Conservation (phyloP, 2,329 filamentous ascomycete genomes). For the Fusarium succisae region DNA sequence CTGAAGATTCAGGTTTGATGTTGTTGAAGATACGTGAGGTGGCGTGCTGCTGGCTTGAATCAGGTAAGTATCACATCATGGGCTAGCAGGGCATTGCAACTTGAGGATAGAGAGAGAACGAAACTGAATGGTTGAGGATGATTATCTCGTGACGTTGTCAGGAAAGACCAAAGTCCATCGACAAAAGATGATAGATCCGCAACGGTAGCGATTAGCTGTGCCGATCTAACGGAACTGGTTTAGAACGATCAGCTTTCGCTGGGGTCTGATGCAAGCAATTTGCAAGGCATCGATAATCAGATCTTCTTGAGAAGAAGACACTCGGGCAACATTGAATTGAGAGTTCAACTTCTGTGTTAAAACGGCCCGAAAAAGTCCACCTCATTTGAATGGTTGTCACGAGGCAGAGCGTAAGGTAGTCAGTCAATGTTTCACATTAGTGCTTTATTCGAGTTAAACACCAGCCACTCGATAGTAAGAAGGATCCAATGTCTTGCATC, state of each 20-base stretch:
- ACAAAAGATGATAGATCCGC: not conserved
- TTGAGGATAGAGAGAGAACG: not conserved
- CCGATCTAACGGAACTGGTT: conserved; percentile 23
- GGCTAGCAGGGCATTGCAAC: not conserved
- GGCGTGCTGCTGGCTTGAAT: not conserved
- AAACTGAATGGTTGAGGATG: not conserved
- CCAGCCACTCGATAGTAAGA: conserved; percentile 20
- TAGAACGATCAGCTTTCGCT: conserved; percentile 21
- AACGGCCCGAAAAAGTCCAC: not conserved
- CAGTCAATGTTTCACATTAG: not conserved
- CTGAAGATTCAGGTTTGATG: conserved; percentile 9
- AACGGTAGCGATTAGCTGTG: conserved; percentile 20
- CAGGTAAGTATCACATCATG: not conserved
- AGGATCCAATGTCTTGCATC: conserved; percentile 14
- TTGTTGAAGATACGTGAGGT: not conserved
- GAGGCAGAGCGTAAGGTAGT: not conserved
- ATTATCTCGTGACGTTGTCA: not conserved
- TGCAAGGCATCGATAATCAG: conserved; percentile 8
- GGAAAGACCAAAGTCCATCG: not conserved
- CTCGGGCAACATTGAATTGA: not conserved
- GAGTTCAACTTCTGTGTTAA: conserved; percentile 1
- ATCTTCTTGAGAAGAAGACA: not conserved
- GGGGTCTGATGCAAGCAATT: conserved; percentile 34
- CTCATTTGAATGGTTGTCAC: not conserved
- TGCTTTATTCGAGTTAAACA: not conserved